Evolutionary conservation across 306 rosid species (phyloP), one percentile per base, ranked within the genome.

Genomic region (Benincasa hispida): DNA sequence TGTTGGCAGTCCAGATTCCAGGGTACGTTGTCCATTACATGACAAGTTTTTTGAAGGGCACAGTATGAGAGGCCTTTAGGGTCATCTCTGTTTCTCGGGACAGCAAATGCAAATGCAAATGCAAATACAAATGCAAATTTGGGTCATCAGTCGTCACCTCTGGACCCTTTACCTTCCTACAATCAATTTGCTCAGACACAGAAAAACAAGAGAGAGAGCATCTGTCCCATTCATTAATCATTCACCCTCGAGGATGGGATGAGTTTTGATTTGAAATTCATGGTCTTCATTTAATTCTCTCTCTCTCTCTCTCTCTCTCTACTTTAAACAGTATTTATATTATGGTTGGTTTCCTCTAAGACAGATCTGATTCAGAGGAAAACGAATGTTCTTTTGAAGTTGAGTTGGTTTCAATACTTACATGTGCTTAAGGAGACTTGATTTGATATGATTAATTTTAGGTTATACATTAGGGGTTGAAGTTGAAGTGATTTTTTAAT

Each of bases 51-150:
- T 78, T 77, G 58, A 75, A 65, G 61, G 81, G 86, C 86, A 87
- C 89, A 87, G 89, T 79, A 78, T 83, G 79, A 83, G 83, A 88
- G 85, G 89, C 92, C 91, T 90, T n/a, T 86, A 3, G 97, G 90
- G 86, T 57, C 87, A 82, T 90, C 88, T 81, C 84, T 84, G 92
- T 79, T 86, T 86, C 88, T 85, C 61, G 83, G 84, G 90, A 79
- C 89, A 85, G 80, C 84, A 79, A 87, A 82, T 86, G 81, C 41
- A 61, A 60, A 61, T 60, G 37, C 66, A 60, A 59, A 59, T 60
- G 67, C 37, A 60, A 62, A 32, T 60, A 48, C 73, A 35, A 66
- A 35, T 32, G 35, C 35, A 32, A 41, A 45, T 45, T 68, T 13
- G 81, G 88, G 89, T 87, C 89, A 85, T 79, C 88, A 82, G 88